Conservation (phyloP, 228 moss, liverwort and hornwort genomes). For the Sphagnum magellanicum region DNA sequence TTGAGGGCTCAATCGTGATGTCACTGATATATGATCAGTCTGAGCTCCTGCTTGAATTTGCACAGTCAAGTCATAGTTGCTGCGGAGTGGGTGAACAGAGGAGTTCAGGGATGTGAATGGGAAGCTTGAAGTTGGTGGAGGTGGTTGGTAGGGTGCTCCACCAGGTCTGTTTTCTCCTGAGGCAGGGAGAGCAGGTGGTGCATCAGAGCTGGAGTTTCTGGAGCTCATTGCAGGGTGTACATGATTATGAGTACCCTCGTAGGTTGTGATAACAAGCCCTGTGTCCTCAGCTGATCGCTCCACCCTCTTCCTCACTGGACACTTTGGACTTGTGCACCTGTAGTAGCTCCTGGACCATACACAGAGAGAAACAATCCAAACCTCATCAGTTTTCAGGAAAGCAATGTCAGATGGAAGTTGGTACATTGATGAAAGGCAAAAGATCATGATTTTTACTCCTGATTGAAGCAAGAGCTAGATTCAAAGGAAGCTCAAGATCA, state of each 20-base stretch:
- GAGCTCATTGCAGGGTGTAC: constrained; percentile 42
- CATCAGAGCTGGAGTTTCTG: constrained; percentile 27
- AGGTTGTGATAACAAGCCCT: constrained; percentile 50
- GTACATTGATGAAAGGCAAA: too few relatives aligned
- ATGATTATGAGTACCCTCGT: constrained; percentile 54
- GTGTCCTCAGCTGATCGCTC: constrained; percentile 50
- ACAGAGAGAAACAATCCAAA: too few relatives aligned
- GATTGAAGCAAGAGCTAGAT: too few relatives aligned
- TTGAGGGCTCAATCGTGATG: too few relatives aligned
- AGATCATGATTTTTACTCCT: too few relatives aligned
- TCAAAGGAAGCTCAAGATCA: too few relatives aligned
- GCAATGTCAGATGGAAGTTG: too few relatives aligned
- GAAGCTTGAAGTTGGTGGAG: constrained; percentile 10
- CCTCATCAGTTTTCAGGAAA: too few relatives aligned
- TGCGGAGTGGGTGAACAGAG: constrained; percentile 5
- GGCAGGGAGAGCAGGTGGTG: constrained; percentile 31
- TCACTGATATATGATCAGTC: too few relatives aligned
- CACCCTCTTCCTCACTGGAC: constrained; percentile 54
- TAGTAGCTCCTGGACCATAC: constrained; percentile 40
- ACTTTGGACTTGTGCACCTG: constrained; percentile 53
- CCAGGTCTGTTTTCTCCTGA: constrained; percentile 36
- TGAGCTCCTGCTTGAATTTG: constrained; percentile 3
- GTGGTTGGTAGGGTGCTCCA: constrained; percentile 43
- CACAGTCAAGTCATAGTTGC: constrained; percentile 14
- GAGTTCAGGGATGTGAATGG: background rate